Evolutionary conservation across 2,329 filamentous ascomycete species (phyloP).

Genomic region (Aspergillus caelatus): DNA sequence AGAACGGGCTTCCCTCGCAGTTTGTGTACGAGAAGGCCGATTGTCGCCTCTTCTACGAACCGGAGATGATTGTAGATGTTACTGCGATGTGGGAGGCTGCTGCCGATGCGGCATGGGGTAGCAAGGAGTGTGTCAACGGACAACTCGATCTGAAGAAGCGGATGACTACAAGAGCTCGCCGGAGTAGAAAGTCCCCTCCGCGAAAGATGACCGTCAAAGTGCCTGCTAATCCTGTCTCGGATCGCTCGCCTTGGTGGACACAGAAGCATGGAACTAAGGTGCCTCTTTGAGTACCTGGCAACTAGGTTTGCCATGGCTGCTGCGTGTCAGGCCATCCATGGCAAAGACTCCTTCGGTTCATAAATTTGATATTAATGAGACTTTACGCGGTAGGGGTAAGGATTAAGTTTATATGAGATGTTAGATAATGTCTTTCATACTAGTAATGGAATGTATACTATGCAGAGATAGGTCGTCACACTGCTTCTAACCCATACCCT

Average conservation of each 20-base stretch:
- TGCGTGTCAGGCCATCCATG: background rate
- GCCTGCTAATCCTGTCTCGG: background rate
- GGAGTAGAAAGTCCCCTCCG: background rate
- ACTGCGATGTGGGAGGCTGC: conserved; percentile 2
- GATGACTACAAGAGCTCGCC: background rate
- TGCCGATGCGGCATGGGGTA: background rate
- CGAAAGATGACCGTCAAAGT: background rate
- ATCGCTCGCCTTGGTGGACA: background rate
- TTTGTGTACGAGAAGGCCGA: background rate
- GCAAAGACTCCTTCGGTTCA: no score
- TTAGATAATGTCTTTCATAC: no score
- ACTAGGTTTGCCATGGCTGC: background rate
- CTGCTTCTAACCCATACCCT: no score
- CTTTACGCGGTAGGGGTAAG: no score
- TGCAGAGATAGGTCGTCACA: no score
- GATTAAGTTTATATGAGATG: no score
- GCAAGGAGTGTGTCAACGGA: background rate
- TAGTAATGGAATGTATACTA: no score
- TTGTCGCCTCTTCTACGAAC: background rate
- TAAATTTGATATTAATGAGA: no score
- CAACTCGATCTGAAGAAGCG: background rate
- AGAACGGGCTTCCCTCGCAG: background rate
- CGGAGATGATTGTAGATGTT: background rate
- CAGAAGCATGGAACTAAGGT: background rate
- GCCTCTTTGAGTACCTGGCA: background rate